phyloP scores from a whole-genome alignment of 2,329 filamentous ascomycete species.

The Podosphaera fusca region DNA sequence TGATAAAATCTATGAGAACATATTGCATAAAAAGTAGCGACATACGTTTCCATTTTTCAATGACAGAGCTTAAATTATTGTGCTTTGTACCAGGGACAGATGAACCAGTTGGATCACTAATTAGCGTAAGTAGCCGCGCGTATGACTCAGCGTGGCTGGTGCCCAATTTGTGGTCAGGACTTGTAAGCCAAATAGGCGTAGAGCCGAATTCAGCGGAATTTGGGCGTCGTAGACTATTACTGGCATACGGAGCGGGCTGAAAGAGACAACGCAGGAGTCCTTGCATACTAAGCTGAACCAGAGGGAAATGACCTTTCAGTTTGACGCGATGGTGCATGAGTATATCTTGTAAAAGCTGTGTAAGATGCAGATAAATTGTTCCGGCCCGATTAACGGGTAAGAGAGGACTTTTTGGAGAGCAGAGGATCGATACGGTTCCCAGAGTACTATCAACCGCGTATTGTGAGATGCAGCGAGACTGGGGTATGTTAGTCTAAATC shows the following conservation, averaged over 20 bases:
- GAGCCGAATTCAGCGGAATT: slow-evolving; percentile 2
- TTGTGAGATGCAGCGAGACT: slow-evolving; percentile 14
- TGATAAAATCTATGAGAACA: slow-evolving; percentile 34
- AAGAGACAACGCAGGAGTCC: slow-evolving; percentile 31
- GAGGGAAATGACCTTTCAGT: slow-evolving; percentile 36
- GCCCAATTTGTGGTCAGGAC: slow-evolving; percentile 12
- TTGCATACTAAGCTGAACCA: slow-evolving; percentile 30
- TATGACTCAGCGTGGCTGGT: slow-evolving; percentile 26
- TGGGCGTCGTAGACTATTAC: slow-evolving; percentile 6
- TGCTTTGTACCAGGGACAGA: slow-evolving; percentile 23
- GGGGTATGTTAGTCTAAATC: background rate
- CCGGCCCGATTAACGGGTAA: slow-evolving; percentile 7
- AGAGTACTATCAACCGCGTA: slow-evolving; percentile 16
- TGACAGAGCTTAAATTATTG: slow-evolving; percentile 29
- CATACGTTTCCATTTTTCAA: slow-evolving; percentile 34
- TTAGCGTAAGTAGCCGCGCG: slow-evolving; percentile 31
- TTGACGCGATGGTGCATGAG: slow-evolving; percentile 37
- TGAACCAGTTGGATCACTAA: slow-evolving; percentile 34
- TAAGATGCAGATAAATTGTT: slow-evolving; percentile 17
- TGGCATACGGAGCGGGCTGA: slow-evolving; percentile 16
- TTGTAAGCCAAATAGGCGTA: slow-evolving; percentile 18
- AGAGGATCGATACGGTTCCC: slow-evolving; percentile 14
- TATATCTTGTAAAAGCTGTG: slow-evolving; percentile 29
- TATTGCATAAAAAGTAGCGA: slow-evolving; percentile 39
- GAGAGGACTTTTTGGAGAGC: slow-evolving; percentile 11